A percentile compares a stretch with the other conserved stretches of the same genome.
Conservation (phyloP, 1,284 basidiomycete species). For the Salmacisia buchloeana region DNA sequence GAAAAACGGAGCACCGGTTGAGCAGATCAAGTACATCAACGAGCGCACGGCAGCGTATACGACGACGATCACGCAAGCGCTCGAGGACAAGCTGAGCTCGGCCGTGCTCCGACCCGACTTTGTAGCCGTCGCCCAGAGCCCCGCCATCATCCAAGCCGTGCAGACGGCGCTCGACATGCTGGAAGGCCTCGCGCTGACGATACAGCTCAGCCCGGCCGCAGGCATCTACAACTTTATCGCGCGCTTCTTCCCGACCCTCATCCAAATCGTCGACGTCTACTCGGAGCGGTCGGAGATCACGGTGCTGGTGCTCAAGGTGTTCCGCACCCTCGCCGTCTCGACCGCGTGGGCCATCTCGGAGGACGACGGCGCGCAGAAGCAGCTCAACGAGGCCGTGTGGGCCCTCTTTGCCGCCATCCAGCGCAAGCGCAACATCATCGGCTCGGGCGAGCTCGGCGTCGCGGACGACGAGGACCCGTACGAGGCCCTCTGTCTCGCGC, state of each 20-base stretch:
- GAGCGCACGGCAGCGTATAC: constrained; percentile 8
- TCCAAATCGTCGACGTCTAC: constrained; percentile 25
- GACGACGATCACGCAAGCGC: constrained; percentile 25
- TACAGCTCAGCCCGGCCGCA: constrained; percentile 29
- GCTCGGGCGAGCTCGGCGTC: neutral
- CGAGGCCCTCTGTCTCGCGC: constrained; percentile 27
- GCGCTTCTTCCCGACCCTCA: constrained; percentile 29
- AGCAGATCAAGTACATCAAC: neutral
- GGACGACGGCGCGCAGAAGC: constrained; percentile 22
- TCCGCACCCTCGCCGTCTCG: constrained; percentile 22
- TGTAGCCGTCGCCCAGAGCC: constrained; percentile 24
- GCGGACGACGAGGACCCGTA: constrained; percentile 33
- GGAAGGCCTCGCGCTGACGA: constrained; percentile 28
- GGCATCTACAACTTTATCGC: constrained; percentile 29
- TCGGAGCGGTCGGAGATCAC: constrained; percentile 26
- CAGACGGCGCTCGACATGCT: constrained; percentile 38
- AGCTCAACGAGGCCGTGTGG: constrained; percentile 22
- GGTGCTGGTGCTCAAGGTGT: constrained; percentile 19
- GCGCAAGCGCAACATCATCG: constrained; percentile 12
- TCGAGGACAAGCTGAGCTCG: constrained; percentile 27
- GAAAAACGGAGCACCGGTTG: constrained; percentile 9
- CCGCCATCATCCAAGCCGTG: constrained; percentile 27
- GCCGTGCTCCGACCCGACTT: constrained; percentile 26
- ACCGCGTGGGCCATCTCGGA: constrained; percentile 21
- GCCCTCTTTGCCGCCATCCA: constrained; percentile 21